phyloP scores from a whole-genome alignment of 129 eudicot genomes.

The Scalesia atractyloides region DNA sequence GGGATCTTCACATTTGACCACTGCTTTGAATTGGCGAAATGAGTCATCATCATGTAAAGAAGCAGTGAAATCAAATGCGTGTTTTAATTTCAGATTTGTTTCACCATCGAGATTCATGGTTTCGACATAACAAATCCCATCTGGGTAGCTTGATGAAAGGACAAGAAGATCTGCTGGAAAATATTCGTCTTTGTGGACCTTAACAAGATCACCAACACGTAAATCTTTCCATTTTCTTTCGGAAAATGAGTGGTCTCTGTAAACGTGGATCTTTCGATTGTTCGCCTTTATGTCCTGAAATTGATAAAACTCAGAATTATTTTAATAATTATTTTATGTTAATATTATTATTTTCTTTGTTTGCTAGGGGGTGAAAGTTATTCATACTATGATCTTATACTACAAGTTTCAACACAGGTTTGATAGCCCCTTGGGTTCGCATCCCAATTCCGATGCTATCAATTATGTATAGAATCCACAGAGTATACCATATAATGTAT shows the following conservation, averaged over 20 bases:
- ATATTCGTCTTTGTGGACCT: slow-evolving; percentile 76
- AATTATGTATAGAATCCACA: neutral
- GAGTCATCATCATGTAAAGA: slow-evolving; percentile 57
- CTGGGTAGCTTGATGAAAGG: slow-evolving; percentile 91
- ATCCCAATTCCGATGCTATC: neutral
- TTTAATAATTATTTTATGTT: neutral
- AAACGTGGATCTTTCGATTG: slow-evolving; percentile 66
- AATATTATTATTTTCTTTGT: too few relatives aligned
- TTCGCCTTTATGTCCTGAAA: slow-evolving; percentile 91
- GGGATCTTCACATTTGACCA: slow-evolving; percentile 94
- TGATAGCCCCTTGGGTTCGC: neutral
- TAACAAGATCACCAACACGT: slow-evolving; percentile 86
- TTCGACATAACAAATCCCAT: slow-evolving; percentile 95
- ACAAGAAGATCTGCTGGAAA: slow-evolving; percentile 96
- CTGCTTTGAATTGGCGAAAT: slow-evolving; percentile 63
- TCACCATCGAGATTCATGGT: slow-evolving; percentile 97
- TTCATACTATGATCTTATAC: neutral
- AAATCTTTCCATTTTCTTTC: slow-evolving; percentile 76
- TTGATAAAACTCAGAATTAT: too few relatives aligned
- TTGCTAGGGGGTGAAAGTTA: neutral
- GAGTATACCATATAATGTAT: neutral
- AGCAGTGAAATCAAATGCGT: slow-evolving; percentile 77
- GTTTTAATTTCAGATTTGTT: slow-evolving; percentile 88
- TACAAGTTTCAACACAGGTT: neutral
- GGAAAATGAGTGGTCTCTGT: slow-evolving; percentile 41